Conservation (phyloP, 352 stramenopile genomes). For the Phytopythium litorale region DNA sequence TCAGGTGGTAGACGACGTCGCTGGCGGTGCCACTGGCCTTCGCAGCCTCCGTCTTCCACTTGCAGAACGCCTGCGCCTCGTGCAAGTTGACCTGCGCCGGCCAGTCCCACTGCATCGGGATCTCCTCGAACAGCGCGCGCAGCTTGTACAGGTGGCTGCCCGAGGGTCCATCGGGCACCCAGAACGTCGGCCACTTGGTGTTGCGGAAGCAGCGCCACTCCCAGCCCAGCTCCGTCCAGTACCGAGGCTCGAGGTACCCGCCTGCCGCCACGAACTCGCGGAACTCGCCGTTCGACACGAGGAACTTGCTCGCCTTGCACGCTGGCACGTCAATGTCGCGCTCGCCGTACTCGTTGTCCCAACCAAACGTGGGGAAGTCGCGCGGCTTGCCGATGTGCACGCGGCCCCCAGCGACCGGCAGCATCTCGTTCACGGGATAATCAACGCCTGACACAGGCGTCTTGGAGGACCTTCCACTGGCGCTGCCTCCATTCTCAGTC, state of each 20-base stretch:
- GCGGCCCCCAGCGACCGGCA: conserved; percentile 57
- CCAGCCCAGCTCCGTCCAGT: conserved; percentile 93
- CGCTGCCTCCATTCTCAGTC: not conserved
- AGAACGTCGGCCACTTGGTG: conserved; percentile 96
- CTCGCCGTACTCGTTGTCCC: conserved; percentile 97
- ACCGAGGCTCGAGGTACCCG: conserved; percentile 89
- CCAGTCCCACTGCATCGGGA: conserved; percentile 95
- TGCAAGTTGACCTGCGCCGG: conserved; percentile 96
- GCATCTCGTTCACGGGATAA: conserved; percentile 89
- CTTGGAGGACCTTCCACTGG: conserved; percentile 12
- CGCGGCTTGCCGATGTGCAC: conserved; percentile 90
- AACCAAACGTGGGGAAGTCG: conserved; percentile 93
- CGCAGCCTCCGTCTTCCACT: conserved; percentile 60
- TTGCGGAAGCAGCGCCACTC: conserved; percentile 94
- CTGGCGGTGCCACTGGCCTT: conserved; percentile 51
- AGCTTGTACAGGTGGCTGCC: conserved; percentile 94
- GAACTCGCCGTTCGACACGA: conserved; percentile 97
- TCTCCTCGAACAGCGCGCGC: conserved; percentile 88
- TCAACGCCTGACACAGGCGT: conserved; percentile 72
- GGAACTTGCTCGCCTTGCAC: conserved; percentile 89
- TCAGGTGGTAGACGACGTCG: conserved; percentile 77
- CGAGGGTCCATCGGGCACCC: conserved; percentile 87
- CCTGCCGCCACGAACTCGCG: conserved; percentile 93
- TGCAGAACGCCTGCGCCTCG: conserved; percentile 92
- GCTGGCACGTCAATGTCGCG: conserved; percentile 81